Base-by-base conservation (phyloP, 192 early-diverging fungal species). In the Coemansia sp. region DNA sequence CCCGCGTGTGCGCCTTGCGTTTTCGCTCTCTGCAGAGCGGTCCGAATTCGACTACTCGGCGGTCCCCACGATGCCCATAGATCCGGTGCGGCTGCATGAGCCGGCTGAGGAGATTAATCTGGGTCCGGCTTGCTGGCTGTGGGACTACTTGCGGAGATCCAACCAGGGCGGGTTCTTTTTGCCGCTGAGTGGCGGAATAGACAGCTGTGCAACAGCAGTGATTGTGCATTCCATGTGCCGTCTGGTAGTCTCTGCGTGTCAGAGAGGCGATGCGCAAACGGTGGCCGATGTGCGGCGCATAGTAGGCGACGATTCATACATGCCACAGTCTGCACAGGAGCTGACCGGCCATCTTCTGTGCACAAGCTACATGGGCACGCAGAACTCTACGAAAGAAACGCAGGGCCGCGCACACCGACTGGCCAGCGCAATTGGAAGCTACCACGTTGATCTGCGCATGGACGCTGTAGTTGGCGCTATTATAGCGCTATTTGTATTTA, bases 81-180 rank as follows among this genome's bases (percentile, higher is more conserved):
- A 76, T 43, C 65, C 85, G 2, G 75, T 83, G 9, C 70, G 75
- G 32, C 92, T 89, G 69, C 92, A 93, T 50, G 83, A 85, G 0
- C 92, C 96, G 0, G 90, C 91, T 41, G 92, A 99, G 75, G 97
- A 99, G 69, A 97, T 99, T 56, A 90, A 86, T 11, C 69, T 93
- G 57, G 96, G 97, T 15, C 97, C 97, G 21, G 96, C 97, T 3
- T 98, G 98, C 85, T 99, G 98, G 98, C 86, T 99, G 21, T 99
- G 98, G 98, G 98, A 99, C 75, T 99, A 99, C 68, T 84, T 99
- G 42, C 87, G 98, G 9, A 84, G 98, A 23, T 95, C 96, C 32
- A 92, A 92, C 52, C 86, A 88, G 12, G 87, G 87, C 9, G 97
- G 97, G 1, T 98, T 89, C 84, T 99, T 99, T 68, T 79, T 99